Evolutionary conservation across 371 early-diverging fungal genomes (phyloP), one percentile per base, ranked within the genome.

Genomic region (Mortierella sp.): DNA sequence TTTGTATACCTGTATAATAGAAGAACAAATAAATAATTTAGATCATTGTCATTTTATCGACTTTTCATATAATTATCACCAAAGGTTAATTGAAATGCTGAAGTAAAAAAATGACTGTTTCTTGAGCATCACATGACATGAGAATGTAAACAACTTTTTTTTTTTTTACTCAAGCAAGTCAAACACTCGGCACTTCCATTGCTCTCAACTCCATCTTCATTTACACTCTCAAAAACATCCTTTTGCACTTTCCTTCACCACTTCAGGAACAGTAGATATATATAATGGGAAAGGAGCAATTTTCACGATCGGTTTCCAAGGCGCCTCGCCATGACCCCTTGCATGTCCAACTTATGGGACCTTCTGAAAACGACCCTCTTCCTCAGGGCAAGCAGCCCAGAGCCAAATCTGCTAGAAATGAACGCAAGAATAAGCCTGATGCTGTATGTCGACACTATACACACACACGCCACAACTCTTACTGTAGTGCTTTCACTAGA

Each of bases 241-340:
- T n/a, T 57, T 17, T 19, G 32, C 29, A 22, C 32, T 22, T 57
- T 35, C 22, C 58, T 28, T 32, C 37, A 40, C 28, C 47, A 2
- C 54, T 12, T 49, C 53, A 23, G n/a, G 51, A 35, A 37, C 58
- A 55, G 15, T 58, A 54, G 59, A 54, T 22, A 53, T 37, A 66
- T 17, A 63, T 47, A 35, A 78, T 78, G 78, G 78, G 78, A 64
- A 78, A 78, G 62, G 78, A 78, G 15, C 68, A 67, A 43, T 70
- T 64, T 31, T 45, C 65, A 32, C 68, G 78, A 32, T 51, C 72
- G 22, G 35, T 54, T 51, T 22, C 64, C 42, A 79, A 62, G 68
- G 68, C 68, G 10, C 65, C 71, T 58, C 91, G 94, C 34, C 95
- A 93, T 74, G 94, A 94, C 71, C 95, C 95, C 72, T 87, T 94